Conservation (phyloP, 352 stramenopile species). For the Phytophthora syringae region DNA sequence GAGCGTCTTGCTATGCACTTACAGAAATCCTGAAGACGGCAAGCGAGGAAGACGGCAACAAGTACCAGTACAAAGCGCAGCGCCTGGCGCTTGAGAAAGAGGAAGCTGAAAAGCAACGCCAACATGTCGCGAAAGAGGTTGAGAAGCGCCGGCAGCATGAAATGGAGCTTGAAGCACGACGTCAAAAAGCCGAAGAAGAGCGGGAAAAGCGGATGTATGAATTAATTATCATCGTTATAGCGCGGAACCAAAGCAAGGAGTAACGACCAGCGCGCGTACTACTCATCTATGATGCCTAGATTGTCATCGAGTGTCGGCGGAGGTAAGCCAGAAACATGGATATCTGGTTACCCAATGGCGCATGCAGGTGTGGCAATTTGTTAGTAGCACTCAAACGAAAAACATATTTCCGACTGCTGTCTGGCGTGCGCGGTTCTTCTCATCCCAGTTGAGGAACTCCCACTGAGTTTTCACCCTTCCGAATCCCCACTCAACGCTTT, state of each 20-base stretch:
- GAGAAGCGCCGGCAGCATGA: neutral
- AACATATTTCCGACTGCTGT: constrained; percentile 4
- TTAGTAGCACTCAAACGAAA: neutral
- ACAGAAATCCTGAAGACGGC: too few species aligned
- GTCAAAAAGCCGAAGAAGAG: neutral
- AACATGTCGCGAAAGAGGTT: neutral
- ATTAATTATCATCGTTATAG: neutral
- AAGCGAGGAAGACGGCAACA: neutral
- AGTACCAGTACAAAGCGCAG: too few species aligned
- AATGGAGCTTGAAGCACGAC: neutral
- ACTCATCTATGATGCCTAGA: too few species aligned
- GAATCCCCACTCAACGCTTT: constrained; percentile 9
- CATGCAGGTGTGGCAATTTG: constrained; percentile 10
- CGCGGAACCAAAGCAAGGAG: neutral
- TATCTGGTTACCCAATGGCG: constrained; percentile 4
- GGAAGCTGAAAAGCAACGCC: neutral
- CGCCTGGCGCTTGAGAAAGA: neutral
- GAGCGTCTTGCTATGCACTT: too few species aligned
- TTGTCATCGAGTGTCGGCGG: neutral
- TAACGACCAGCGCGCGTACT: too few species aligned
- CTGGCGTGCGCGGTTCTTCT: constrained; percentile 3
- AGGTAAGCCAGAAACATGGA: constrained; percentile 12
- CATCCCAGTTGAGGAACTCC: constrained; percentile 7
- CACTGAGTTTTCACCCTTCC: neutral
- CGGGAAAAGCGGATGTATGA: neutral